Evolutionary conservation across 129 eudicot species (phyloP), one percentile per base, ranked within the genome.

Genomic region (Lactuca sativa): DNA sequence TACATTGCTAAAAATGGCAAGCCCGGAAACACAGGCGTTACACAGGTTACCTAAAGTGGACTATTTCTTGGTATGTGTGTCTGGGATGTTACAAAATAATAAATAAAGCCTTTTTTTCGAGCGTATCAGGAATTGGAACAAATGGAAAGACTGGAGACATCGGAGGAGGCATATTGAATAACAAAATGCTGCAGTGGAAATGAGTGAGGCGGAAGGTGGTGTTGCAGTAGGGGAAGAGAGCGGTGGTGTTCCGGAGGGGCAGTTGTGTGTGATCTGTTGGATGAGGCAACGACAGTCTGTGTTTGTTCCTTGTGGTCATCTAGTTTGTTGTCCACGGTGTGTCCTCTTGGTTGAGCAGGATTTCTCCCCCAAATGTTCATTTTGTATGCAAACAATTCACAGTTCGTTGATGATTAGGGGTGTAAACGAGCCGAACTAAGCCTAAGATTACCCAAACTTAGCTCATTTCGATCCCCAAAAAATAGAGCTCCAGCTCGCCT

Each of bases 241-340:
- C 3, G 90, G 80, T 40, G 92, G 79, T 30, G 76, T 89, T 55
- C 87, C 92, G 12, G 95, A 86, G 59, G 98, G 96, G 25, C 81
- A 85, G 75, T 66, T 92, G 48, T 92, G 98, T 73, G 96, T 85
- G 49, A 78, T 92, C 41, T 92, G 98, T 79, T 76, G 86, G 61
- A 77, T 69, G 85, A 86, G 95, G 74, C 77, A 81, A 77, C 69
- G 90, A 1, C 70, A 85, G 11, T 89, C 95, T 53, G 98, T 95
- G 40, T 92, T 92, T 61, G 64, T 92, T 37, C 98, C 98, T 0
- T 89, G 98, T 78, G 98, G 96, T 44, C 98, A 92, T 77, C 61
- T 85, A n/a, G 92, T 86, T 37, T 89, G 96, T 65, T 92, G 98
- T 68, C 90, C 89, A 32, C 77, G 85, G 14, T 92, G 98, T 56